Percentiles rank a stretch among this genome's conserved stretches.
Conservation (phyloP, 495 filamentous ascomycete genomes). For the Hypoxylon perforatum region DNA sequence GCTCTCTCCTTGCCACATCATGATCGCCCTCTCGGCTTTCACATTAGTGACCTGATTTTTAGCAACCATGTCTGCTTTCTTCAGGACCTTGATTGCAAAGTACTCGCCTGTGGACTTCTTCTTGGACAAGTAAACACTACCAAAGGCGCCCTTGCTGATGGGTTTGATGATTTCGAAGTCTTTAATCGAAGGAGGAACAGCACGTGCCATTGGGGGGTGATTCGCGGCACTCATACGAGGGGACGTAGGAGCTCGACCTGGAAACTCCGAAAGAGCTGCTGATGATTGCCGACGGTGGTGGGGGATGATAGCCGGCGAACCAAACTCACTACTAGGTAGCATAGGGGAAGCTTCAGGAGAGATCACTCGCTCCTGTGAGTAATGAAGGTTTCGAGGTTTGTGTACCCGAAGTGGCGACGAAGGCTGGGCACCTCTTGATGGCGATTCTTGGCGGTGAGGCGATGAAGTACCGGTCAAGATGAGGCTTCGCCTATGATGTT, state of each 20-base stretch:
- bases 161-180: slow-evolving; percentile 99
- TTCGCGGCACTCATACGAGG: slow-evolving; percentile 80
- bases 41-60: slow-evolving; percentile 99
- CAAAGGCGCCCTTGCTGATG: slow-evolving; percentile 98
- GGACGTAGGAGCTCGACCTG: slow-evolving; percentile 76
- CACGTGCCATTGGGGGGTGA: slow-evolving; percentile 77
- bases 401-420: slow-evolving; percentile 88
- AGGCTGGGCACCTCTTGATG: slow-evolving; percentile 75
- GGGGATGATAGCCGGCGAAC: slow-evolving; percentile 69
- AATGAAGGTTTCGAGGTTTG: slow-evolving; percentile 80
- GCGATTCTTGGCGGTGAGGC: slow-evolving; percentile 86
- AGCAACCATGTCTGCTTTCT: slow-evolving; percentile 99
- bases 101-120: slow-evolving; percentile 99
- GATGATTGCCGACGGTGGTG: slow-evolving; percentile 96
- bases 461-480: slow-evolving; percentile 79
- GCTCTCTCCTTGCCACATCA: slow-evolving; percentile 99
- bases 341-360: slow-evolving; percentile 93
- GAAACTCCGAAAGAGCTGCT: slow-evolving; percentile 76
- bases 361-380: slow-evolving; percentile 75
- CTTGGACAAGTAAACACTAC: slow-evolving; percentile 96
- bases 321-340: slow-evolving; percentile 81
- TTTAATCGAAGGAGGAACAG: slow-evolving; percentile 93
- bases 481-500: slow-evolving; percentile 85
- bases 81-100: slow-evolving; percentile 97
- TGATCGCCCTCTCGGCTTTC: slow-evolving; percentile 98